Conservation (phyloP, 805 yeast genomes). For the Pichia pseudocactophila region DNA sequence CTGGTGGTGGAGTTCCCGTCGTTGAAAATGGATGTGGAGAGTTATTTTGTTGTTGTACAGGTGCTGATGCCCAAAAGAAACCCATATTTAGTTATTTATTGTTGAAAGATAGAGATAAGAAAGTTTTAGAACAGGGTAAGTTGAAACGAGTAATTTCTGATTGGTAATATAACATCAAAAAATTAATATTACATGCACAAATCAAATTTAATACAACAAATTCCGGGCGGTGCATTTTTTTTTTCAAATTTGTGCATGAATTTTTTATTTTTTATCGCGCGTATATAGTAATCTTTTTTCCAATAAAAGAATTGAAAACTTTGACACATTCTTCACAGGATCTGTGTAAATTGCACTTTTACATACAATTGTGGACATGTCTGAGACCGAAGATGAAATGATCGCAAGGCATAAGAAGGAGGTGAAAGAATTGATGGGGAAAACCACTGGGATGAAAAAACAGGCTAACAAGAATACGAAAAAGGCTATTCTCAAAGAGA, state of each 20-base stretch:
- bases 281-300: too few species aligned
- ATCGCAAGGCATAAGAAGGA: conserved; percentile 62
- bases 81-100: conserved; percentile 45
- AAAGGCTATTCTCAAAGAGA: conserved; percentile 52
- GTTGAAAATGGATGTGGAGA: not conserved
- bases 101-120: not conserved
- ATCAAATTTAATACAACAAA: too few species aligned
- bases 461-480: conserved; percentile 76
- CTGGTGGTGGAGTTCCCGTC: conserved; percentile 2
- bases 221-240: too few species aligned
- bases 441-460: conserved; percentile 67
- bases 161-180: too few species aligned
- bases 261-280: too few species aligned
- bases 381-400: conserved; percentile 41
- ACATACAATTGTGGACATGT: not conserved
- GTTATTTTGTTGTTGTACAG: not conserved
- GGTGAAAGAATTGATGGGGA: conserved; percentile 52
- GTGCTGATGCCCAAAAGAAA: conserved; percentile 72
- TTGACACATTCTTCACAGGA: too few species aligned
- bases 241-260: too few species aligned
- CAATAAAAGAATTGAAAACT: too few species aligned
- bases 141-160: not conserved
- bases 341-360: too few species aligned
- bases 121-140: not conserved
- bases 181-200: too few species aligned